Percentiles rank a stretch among this genome's conserved stretches.
Evolutionary conservation across 1,284 basidiomycete genomes (phyloP).

Genomic region (Melanopsichium pennsylvanicum): DNA sequence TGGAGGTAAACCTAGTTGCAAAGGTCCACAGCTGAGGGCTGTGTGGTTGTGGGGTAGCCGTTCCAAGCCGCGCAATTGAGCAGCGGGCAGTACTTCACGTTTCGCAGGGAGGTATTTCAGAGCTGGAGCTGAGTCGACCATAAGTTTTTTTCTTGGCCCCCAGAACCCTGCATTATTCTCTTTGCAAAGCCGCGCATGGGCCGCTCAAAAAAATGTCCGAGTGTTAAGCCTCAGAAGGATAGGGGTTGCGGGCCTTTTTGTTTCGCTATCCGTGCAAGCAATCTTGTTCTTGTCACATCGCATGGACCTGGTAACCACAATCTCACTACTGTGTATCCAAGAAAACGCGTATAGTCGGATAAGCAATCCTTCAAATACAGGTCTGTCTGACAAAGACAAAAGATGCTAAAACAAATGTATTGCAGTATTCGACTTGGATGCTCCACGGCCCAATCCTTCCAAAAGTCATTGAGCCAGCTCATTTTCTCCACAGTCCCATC

Average conservation of each 20-base stretch:
- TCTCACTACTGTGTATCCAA: no score
- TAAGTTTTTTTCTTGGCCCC: neutral
- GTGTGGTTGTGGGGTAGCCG: neutral
- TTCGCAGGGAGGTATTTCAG: slow-evolving; percentile 6
- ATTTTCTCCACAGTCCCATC: slow-evolving; percentile 72
- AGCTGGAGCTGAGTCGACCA: slow-evolving; percentile 9
- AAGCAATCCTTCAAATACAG: no score
- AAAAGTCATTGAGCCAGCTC: no score
- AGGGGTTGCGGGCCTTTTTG: neutral
- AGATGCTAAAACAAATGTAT: neutral
- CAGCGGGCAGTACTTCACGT: no score
- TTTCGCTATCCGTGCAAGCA: no score
- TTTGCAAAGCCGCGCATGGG: slow-evolving; percentile 18
- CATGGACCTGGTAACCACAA: no score
- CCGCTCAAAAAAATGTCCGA: neutral
- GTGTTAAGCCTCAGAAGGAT: slow-evolving; percentile 4
- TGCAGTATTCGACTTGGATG: no score
- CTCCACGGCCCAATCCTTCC: neutral
- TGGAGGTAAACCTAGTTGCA: neutral
- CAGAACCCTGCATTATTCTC: slow-evolving; percentile 39
- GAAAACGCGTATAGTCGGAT: no score
- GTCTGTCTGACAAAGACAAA: no score
- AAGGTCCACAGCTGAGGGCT: neutral
- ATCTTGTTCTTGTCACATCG: no score
- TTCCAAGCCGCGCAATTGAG: neutral